These are phyloP conservation scores for Calcarisporium arbuscula DNA, from an alignment of 2,329 filamentous ascomycete species.

Conservation along the genomic window DNA sequence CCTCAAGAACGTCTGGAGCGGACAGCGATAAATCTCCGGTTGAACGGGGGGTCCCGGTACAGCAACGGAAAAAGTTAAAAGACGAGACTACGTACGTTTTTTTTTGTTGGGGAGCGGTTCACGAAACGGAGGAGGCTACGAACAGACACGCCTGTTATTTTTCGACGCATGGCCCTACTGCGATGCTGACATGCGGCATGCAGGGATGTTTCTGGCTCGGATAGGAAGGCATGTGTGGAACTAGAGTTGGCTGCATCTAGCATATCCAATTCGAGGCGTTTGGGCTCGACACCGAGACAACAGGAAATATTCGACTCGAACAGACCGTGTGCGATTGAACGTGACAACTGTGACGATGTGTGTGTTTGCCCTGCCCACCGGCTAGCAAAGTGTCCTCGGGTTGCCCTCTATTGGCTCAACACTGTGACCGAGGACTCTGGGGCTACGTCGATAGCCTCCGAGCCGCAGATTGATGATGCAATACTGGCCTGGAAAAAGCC, in stretches of 20 bases:
- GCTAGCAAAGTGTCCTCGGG: conserved; percentile 52
- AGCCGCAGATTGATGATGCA: conserved; percentile 58
- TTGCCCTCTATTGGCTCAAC: conserved; percentile 24
- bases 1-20: conserved; percentile 95
- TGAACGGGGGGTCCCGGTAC: too few species aligned
- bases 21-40: conserved; percentile 48
- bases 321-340: too few species aligned
- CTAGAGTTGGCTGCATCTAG: conserved; percentile 38
- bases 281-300: conserved; percentile 37
- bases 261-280: conserved; percentile 41
- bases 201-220: conserved; percentile 28
- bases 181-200: conserved; percentile 11
- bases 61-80: conserved; percentile 9
- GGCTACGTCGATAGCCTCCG: conserved; percentile 50
- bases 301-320: conserved; percentile 21
- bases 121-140: not conserved
- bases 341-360: conserved; percentile 21
- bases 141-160: not conserved
- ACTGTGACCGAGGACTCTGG: conserved; percentile 47
- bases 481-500: conserved; percentile 53
- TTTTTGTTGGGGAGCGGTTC: conserved; percentile 10
- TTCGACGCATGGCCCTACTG: not conserved
- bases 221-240: conserved; percentile 33
- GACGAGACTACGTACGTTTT: conserved; percentile 10
- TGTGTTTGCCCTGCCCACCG: conserved; percentile 27